Evolutionary conservation across 805 yeast genomes (phyloP).

Genomic region (Yarrowia bubula): DNA sequence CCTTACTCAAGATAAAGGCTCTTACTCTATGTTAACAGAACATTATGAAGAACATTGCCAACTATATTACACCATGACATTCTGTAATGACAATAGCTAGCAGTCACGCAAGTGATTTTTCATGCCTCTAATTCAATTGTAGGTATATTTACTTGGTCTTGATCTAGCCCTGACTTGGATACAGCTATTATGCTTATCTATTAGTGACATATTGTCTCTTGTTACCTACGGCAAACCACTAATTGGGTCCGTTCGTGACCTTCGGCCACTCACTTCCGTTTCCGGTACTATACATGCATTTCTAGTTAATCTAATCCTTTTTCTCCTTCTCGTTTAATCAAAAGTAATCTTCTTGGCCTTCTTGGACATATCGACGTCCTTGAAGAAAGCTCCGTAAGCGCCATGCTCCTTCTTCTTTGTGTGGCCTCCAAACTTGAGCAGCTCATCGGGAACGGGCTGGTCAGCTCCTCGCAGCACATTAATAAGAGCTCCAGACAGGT

Average conservation of each 20-base stretch:
- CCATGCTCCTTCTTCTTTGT: conserved; percentile 96
- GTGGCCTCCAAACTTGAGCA: conserved; percentile 94
- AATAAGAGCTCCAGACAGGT: conserved; percentile 88
- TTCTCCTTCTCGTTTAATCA: conserved; percentile 41
- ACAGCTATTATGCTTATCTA: too few species aligned
- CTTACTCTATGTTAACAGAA: too few species aligned
- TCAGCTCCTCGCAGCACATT: conserved; percentile 91
- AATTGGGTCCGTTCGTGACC: not conserved
- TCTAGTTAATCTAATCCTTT: not conserved
- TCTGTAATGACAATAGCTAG: too few species aligned
- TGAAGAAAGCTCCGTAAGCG: conserved; percentile 97
- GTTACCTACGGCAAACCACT: too few species aligned
- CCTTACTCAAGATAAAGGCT: too few species aligned
- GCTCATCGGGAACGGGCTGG: conserved; percentile 93
- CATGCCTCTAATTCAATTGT: too few species aligned
- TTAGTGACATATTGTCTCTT: too few species aligned
- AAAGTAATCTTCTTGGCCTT: conserved; percentile 88
- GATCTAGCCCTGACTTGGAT: too few species aligned
- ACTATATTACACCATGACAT: too few species aligned
- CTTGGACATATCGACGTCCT: conserved; percentile 81
- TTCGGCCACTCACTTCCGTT: not conserved
- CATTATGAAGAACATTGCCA: too few species aligned
- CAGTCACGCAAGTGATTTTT: too few species aligned
- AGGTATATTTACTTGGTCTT: too few species aligned
- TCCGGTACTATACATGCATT: not conserved